These are phyloP conservation scores for Aureobasidium sp. DNA, from an alignment of 2,329 filamentous ascomycete species.

Conservation along the genomic window DNA sequence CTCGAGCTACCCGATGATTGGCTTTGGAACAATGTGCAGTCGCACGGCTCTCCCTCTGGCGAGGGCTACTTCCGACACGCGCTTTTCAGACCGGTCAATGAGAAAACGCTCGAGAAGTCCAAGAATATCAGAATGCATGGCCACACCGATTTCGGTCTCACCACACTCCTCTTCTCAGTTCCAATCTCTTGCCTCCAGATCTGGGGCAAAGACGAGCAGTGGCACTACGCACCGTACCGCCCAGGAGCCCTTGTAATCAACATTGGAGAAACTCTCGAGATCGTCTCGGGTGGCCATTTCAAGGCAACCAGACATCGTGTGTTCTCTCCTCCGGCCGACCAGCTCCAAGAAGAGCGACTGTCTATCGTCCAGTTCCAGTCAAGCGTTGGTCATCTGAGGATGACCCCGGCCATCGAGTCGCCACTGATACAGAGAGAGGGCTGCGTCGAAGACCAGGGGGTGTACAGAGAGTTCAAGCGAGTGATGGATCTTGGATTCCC, in stretches of 20 bases:
- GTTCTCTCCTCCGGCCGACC: background rate
- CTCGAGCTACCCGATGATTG: conserved; percentile 38
- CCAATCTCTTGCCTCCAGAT: conserved; percentile 30
- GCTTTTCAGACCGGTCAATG: conserved; percentile 18
- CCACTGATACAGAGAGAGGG: conserved; percentile 1
- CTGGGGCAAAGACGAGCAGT: conserved; percentile 25
- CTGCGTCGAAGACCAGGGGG: background rate
- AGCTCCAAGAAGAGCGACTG: conserved; percentile 16
- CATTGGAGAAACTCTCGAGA: conserved; percentile 29
- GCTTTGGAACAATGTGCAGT: conserved; percentile 35
- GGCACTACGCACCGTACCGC: conserved; percentile 30
- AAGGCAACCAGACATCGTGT: conserved; percentile 43
- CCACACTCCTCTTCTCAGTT: conserved; percentile 35
- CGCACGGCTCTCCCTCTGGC: conserved; percentile 33
- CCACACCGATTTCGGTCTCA: conserved; percentile 32
- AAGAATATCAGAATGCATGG: conserved; percentile 26
- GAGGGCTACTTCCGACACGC: conserved; percentile 38
- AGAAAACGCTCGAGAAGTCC: conserved; percentile 13
- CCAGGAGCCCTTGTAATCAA: conserved; percentile 31
- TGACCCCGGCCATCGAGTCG: conserved; percentile 23
- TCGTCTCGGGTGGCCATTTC: conserved; percentile 32
- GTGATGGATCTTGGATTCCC: background rate
- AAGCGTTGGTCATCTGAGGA: conserved; percentile 22
- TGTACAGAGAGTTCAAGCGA: conserved; percentile 24
- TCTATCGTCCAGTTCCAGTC: conserved; percentile 31